These are phyloP conservation scores for Coelastrella sp. DNA, from an alignment of 139 green algal genomes.

Conservation along the genomic window DNA sequence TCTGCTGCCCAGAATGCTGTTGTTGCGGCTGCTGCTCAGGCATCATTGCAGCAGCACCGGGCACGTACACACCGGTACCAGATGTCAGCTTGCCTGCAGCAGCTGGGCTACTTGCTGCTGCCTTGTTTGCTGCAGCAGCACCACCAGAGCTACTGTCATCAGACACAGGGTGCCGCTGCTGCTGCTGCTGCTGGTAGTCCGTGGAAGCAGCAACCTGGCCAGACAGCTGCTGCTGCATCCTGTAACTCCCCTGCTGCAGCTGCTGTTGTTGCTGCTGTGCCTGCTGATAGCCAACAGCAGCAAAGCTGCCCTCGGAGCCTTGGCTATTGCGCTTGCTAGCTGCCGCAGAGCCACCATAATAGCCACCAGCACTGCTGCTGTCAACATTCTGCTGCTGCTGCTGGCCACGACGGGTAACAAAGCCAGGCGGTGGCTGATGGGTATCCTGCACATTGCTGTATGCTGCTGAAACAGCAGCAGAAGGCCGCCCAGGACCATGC, in stretches of 20 bases:
- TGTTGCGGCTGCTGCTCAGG: conserved; percentile 25
- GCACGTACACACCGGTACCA: conserved; percentile 1
- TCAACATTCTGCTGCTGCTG: not conserved
- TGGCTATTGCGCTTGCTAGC: not conserved
- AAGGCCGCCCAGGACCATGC: not conserved
- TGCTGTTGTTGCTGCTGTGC: conserved; percentile 5
- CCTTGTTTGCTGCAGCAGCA: not conserved
- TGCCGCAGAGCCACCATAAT: not conserved
- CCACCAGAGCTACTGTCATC: not conserved
- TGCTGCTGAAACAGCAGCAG: not conserved
- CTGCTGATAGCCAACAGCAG: not conserved
- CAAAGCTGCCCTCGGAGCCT: not conserved
- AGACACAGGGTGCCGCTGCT: not conserved
- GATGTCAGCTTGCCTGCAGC: not conserved
- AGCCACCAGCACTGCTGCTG: not conserved
- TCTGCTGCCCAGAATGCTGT: conserved; percentile 2
- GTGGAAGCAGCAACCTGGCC: not conserved
- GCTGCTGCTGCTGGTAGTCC: not conserved
- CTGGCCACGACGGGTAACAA: not conserved
- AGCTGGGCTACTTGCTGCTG: not conserved
- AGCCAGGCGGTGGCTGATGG: not conserved
- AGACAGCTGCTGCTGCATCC: not conserved
- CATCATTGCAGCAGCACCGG: not conserved
- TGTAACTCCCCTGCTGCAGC: not conserved
- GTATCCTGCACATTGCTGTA: not conserved